Evolutionary conservation across 2,329 filamentous ascomycete species (phyloP).

Genomic region (Ophiostoma ips): DNA sequence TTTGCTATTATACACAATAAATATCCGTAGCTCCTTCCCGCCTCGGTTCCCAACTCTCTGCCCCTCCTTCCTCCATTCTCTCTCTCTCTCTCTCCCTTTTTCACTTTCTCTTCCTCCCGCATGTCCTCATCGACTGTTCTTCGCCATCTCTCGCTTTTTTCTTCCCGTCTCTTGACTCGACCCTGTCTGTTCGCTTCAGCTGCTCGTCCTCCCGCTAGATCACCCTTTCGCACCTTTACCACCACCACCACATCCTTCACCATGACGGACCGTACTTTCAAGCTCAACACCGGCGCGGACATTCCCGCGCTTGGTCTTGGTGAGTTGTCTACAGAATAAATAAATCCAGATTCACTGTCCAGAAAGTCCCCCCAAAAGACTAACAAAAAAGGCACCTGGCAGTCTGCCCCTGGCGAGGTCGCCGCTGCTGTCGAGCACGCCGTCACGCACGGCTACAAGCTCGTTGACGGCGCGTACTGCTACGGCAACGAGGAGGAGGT

Average conservation of each 20-base stretch:
- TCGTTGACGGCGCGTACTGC: constrained; percentile 61
- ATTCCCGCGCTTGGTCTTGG: constrained; percentile 52
- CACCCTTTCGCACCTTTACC: background rate
- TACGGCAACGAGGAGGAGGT: constrained; percentile 77
- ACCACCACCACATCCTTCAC: constrained; percentile 9
- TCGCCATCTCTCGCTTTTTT: background rate
- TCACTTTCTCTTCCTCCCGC: background rate
- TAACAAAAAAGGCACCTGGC: constrained; percentile 43
- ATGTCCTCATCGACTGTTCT: background rate
- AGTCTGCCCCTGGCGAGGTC: constrained; percentile 45
- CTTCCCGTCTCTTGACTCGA: background rate
- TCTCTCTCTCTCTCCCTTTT: background rate
- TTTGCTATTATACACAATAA: too few species aligned
- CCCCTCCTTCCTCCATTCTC: too few species aligned
- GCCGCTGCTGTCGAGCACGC: constrained; percentile 43
- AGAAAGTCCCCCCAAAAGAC: too few species aligned
- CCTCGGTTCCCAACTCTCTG: background rate
- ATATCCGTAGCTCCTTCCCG: too few species aligned
- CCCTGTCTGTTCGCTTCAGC: background rate
- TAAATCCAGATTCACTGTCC: too few species aligned
- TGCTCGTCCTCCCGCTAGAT: background rate
- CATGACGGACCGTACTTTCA: constrained; percentile 45
- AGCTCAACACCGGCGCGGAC: constrained; percentile 48
- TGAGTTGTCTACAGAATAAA: too few species aligned
- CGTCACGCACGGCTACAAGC: constrained; percentile 41